Evolutionary conservation across 2,329 filamentous ascomycete genomes (phyloP), one percentile per base, ranked within the genome.

Genomic region (Colletotrichum musae): DNA sequence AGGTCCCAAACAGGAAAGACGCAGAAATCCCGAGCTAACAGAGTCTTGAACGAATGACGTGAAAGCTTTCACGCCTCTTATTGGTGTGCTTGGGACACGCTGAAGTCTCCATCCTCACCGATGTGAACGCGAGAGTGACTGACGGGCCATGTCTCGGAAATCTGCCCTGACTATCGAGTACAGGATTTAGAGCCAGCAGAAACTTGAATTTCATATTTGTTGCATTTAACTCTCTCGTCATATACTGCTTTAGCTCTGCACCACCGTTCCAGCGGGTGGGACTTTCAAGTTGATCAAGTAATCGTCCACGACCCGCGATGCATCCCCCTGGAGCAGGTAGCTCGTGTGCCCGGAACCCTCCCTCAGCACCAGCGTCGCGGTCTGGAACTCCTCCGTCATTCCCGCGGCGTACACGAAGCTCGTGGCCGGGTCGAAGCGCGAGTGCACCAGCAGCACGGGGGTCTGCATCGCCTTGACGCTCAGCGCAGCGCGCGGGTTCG

Each of bases 331-430:
- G 3, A 58, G 10, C 1, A 65, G n/a, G 12, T 69, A 69, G 24
- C 66, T 69, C 15, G 66, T 69, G 9, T 69, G 66, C 13, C 66
- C 66, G 1, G 61, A 69, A 4, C 66, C 66, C n/a, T 69, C 61
- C 45, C 66, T 48, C 9, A 69, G 41, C 2, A 69, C 32, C 24
- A 69, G 16, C 0, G 18, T 66, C 0, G 66, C 61, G 13, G 58
- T 56, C n/a, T 65, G 61, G 3, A 69, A 65, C 54, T 69, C 66
- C 15, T 56, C 66, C 21, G 13, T n/a, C 66, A 69, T 69, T 4
- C 66, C 66, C 2, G 43, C 54, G 0, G 66, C 66, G 16, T 69
- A 69, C 2, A 64, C 66, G 4, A 69, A 26, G 28, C 66, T 69
- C 5, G 66, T 69, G 1, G 66, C 66, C 0, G 66, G 66, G 6